Base-by-base conservation (phyloP, 2,329 filamentous ascomycete species). In the Ceratocystis papillata region DNA sequence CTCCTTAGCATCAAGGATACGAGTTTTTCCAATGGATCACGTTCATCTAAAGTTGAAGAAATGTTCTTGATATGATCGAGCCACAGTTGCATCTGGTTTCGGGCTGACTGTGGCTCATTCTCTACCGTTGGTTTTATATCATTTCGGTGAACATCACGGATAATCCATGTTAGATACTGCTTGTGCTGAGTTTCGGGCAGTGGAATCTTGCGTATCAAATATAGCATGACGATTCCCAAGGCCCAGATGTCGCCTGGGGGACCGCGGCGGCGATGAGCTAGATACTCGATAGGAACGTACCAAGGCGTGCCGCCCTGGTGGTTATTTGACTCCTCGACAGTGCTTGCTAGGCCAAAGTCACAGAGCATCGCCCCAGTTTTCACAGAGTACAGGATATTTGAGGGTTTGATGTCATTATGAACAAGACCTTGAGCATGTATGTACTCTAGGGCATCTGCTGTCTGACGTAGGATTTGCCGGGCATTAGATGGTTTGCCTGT, bases 361-460 rank as follows among this genome's bases (percentile, higher is more conserved):
- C 83, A 85, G 37, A 85, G 78, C 1, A 84, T 81, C 44, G 81
- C 82, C 5, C 83, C 83, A 10, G 81, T 78, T 48, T 83, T 80
- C 33, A 77, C 77, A 15, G 81, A 83, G 73, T 84, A 85, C 41
- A 85, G 74, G 65, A 85, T 84, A 68, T 85, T 85, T 69, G 79
- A 80, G 1, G 83, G 83, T 72, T 85, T 85, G 73, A 85, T 83
- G 72, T 85, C 83, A 73, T 85, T 85, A 73, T 85, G 83, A 12
- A 83, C 79, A 25, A 81, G 74, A 65, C 76, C 76, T 65, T 79
- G 78, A 62, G 75, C 75, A 72, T 85, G 83, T 44, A 85, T 76
- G 71, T 84, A 84, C 71, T 79, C 75, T 55, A 85, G 74, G 1
- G 81, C 83, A 68, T 78, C 75, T 22, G 79, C 74, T 63, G 83